These are phyloP conservation scores for Leccinellum rugosiceps DNA, from an alignment of 768 basidiomycete species.

Conservation along the genomic window DNA sequence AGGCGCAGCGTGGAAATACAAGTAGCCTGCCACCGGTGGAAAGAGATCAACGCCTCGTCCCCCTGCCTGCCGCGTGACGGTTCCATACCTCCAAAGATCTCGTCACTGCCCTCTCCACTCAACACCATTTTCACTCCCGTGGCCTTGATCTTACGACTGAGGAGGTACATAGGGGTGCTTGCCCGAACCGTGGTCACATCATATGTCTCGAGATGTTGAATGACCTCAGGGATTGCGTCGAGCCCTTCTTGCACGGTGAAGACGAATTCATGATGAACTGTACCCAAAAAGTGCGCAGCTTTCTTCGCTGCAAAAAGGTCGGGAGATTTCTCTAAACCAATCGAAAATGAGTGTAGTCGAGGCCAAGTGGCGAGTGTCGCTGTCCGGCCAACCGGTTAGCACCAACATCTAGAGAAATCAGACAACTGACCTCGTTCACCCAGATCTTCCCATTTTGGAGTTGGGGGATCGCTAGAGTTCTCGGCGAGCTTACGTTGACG, in stretches of 20 bases:
- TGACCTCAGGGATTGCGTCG: constrained; percentile 96
- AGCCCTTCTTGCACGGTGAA: constrained; percentile 98
- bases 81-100: constrained; percentile 84
- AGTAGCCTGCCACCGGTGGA: constrained; percentile 63
- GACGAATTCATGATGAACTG: constrained; percentile 94
- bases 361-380: constrained; percentile 88
- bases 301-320: constrained; percentile 95
- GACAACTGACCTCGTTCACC: constrained; percentile 49
- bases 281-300: constrained; percentile 90
- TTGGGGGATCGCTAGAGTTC: constrained; percentile 51
- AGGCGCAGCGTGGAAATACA: constrained; percentile 99
- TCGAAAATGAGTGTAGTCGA: constrained; percentile 95
- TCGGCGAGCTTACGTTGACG: constrained; percentile 59
- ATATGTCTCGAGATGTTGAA: constrained; percentile 97
- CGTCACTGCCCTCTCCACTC: constrained; percentile 96
- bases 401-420: not conserved
- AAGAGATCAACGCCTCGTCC: constrained; percentile 6
- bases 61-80: not conserved
- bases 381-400: constrained; percentile 26
- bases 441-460: constrained; percentile 46
- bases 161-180: constrained; percentile 97
- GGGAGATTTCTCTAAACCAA: constrained; percentile 92
- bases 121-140: constrained; percentile 99
- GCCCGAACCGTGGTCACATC: constrained; percentile 99
- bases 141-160: constrained; percentile 97